These are phyloP conservation scores for Paramecium primaurelia DNA, from an alignment of 73 alveolate genomes.

Conservation along the genomic window DNA sequence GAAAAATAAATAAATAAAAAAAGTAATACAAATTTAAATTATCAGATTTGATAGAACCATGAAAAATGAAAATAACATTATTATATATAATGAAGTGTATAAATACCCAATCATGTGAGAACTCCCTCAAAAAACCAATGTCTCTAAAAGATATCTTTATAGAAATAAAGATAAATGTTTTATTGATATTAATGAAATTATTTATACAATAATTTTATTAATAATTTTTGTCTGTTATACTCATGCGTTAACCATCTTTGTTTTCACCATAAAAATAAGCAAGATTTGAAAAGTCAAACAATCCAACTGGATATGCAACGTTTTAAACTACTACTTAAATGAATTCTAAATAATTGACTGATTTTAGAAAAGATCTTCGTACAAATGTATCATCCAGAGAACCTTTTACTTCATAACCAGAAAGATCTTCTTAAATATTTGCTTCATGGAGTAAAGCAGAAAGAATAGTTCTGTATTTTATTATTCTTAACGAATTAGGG, in stretches of 20 bases:
- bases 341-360: background rate
- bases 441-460: background rate
- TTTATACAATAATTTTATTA: background rate
- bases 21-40: constrained; percentile 80
- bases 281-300: background rate
- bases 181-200: background rate
- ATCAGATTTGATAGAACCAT: constrained; percentile 82
- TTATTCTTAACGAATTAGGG: background rate
- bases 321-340: background rate
- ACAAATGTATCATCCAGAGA: background rate
- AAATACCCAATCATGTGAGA: no score
- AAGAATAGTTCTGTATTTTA: background rate
- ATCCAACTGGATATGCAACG: background rate
- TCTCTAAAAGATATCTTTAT: constrained; percentile 68
- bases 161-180: background rate
- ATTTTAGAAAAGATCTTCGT: background rate
- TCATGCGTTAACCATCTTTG: background rate
- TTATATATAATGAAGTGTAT: constrained; percentile 57
- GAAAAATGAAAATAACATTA: constrained; percentile 65
- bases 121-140: no score
- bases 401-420: background rate
- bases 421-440: background rate
- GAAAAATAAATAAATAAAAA: constrained; percentile 75
- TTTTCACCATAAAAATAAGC: background rate
- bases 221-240: constrained; percentile 2